Evolutionary conservation across 306 rosid species (phyloP).

Genomic region (Dicorynia guianensis): DNA sequence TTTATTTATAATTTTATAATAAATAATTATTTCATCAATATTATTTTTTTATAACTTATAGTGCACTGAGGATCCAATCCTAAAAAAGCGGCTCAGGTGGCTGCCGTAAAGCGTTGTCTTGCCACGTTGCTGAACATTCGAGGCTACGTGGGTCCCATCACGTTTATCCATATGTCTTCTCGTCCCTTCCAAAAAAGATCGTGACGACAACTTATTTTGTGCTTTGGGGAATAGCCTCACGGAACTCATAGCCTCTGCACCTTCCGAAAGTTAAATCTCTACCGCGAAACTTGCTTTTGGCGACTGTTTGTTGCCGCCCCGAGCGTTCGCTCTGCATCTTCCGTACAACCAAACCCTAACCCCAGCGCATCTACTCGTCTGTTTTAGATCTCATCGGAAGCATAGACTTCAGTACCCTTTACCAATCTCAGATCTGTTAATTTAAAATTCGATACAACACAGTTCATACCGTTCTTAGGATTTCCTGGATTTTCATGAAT

Average conservation of each 20-base stretch:
- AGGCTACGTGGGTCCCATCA: constrained; percentile 58
- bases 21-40: no score
- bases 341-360: constrained; percentile 75
- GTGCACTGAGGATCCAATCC: no score
- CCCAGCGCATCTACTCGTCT: constrained; percentile 34
- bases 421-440: constrained; percentile 62
- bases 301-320: constrained; percentile 73
- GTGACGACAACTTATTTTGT: constrained; percentile 43
- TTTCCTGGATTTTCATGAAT: constrained; percentile 14
- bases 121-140: constrained; percentile 48
- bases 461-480: constrained; percentile 4
- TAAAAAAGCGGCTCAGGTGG: constrained; percentile 45
- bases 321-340: constrained; percentile 35
- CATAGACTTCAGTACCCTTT: constrained; percentile 29
- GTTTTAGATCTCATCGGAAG: constrained; percentile 34
- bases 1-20: no score
- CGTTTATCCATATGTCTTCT: constrained; percentile 70
- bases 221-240: not conserved
- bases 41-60: no score
- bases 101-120: constrained; percentile 32
- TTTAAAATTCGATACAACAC: constrained; percentile 38
- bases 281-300: constrained; percentile 73
- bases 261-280: constrained; percentile 68
- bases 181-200: constrained; percentile 56
- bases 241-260: constrained; percentile 48